Evolutionary conservation across 768 basidiomycete species (phyloP).

Genomic region (Tubosaeta sp.): DNA sequence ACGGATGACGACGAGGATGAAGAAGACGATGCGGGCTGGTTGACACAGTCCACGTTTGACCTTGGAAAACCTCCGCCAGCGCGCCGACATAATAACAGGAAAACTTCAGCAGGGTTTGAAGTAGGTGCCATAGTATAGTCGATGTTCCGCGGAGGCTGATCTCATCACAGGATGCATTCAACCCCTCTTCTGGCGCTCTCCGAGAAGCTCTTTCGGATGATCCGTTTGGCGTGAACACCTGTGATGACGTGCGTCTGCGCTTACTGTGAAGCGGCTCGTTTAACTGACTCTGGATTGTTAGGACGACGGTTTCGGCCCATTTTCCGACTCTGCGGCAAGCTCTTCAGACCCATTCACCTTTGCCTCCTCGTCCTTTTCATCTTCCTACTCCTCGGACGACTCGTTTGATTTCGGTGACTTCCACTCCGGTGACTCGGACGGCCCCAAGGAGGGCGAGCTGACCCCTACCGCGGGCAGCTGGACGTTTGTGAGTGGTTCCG

Average conservation of each 20-base stretch:
- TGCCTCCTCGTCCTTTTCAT: slow-evolving; percentile 39
- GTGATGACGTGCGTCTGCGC: slow-evolving; percentile 44
- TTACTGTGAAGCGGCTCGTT: background rate
- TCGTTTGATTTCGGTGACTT: slow-evolving; percentile 82
- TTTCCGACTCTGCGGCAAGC: slow-evolving; percentile 57
- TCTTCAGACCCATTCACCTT: slow-evolving; percentile 51
- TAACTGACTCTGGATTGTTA: slow-evolving; percentile 13
- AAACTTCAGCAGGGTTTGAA: slow-evolving; percentile 51
- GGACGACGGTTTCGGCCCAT: slow-evolving; percentile 76
- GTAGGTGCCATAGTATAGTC: slow-evolving; percentile 36
- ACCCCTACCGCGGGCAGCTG: slow-evolving; percentile 69
- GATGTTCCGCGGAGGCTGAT: background rate
- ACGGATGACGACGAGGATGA: slow-evolving; percentile 50
- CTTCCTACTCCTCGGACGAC: slow-evolving; percentile 60
- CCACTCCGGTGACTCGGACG: slow-evolving; percentile 42
- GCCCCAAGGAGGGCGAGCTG: slow-evolving; percentile 37
- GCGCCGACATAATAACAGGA: slow-evolving; percentile 43
- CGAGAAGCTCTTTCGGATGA: slow-evolving; percentile 40
- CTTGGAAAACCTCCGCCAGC: slow-evolving; percentile 47
- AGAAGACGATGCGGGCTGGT: slow-evolving; percentile 76
- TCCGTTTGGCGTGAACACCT: slow-evolving; percentile 42
- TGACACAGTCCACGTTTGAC: slow-evolving; percentile 72
- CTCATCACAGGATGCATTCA: slow-evolving; percentile 47
- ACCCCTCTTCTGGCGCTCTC: slow-evolving; percentile 32
- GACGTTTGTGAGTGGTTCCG: slow-evolving; percentile 52